A percentile compares a stretch with the other conserved stretches of the same genome.
These are phyloP conservation scores for Schizonepeta tenuifolia DNA, from an alignment of 257 asterid genomes.

Conservation along the genomic window DNA sequence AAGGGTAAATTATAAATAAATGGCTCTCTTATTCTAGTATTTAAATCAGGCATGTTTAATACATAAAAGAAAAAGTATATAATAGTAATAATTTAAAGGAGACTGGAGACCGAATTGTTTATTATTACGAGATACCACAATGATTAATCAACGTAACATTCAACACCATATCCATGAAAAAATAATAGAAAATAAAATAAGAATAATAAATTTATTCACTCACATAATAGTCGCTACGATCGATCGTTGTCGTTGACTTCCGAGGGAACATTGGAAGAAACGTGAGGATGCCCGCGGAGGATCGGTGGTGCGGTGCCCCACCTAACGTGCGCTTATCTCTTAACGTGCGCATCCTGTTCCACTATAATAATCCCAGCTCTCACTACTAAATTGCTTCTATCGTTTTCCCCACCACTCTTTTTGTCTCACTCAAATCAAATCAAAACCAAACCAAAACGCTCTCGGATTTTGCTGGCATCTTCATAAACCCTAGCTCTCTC, in stretches of 20 bases:
- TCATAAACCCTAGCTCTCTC: constrained; percentile 42
- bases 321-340: constrained; percentile 38
- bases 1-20: no score
- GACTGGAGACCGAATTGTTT: neutral
- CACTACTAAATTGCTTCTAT: neutral
- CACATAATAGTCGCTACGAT: neutral
- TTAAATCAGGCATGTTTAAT: no score
- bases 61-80: no score
- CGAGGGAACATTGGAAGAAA: constrained; percentile 38
- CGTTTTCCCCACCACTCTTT: constrained; percentile 35
- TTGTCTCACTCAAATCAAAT: constrained; percentile 13
- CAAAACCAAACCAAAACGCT: no score
- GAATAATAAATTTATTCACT: neutral
- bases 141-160: no score
- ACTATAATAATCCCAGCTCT: constrained; percentile 31
- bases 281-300: constrained; percentile 42
- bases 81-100: neutral
- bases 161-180: neutral
- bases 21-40: no score
- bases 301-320: constrained; percentile 20
- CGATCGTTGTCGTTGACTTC: neutral
- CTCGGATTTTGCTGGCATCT: constrained; percentile 36
- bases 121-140: neutral
- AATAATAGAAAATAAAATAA: no score
- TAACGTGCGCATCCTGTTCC: constrained; percentile 43